Evolutionary conservation across 805 yeast genomes (phyloP), one percentile per base, ranked within the genome.

Genomic region (Metschnikowia lochheadii): DNA sequence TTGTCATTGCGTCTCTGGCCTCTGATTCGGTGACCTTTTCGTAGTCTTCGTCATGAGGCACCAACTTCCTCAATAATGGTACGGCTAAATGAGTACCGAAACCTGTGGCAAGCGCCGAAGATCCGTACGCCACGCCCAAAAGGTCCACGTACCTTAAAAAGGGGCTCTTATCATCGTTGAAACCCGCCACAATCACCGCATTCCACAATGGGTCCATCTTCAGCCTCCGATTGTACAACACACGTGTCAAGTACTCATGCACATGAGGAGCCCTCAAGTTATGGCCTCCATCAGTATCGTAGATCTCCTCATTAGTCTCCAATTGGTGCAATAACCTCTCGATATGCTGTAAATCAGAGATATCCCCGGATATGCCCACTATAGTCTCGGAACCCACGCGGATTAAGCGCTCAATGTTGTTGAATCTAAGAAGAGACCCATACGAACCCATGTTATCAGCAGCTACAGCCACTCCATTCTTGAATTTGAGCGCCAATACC

Each of bases 161-260:
- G 41, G 94, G 89, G 18, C 69, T 63, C 38, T 66, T 61, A 50
- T 83, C 83, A 56, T 80, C 82, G 64, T 87, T 86, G 59, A 86
- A 77, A 8, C 99, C 99, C 13, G 90, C 97, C 47, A 94, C 97
- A 50, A 94, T 76, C 36, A 87, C 72, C 1, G 98, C 86, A 69
- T 94, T 94, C 98, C 98, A 94, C 56, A 90, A 77, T 21, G 99
- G 99, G 66, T 94, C 83, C 92, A 94, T 85, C 69, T 94, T 90
- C 48, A 87, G 79, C 70, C 99, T 82, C 70, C 98, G 84, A 57
- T 80, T 75, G 72, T 94, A 94, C 77, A 92, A 76, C 40, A 92
- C 85, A 52, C 86, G 82, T 44, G 92, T 83, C 58, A 94, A 75
- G 67, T 90, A 94, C 65, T 88, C 92, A 68, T 89, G 95, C 40